Evolutionary conservation across 2,329 filamentous ascomycete species (phyloP).

Genomic region (Aspergillus brunneoviolaceus): DNA sequence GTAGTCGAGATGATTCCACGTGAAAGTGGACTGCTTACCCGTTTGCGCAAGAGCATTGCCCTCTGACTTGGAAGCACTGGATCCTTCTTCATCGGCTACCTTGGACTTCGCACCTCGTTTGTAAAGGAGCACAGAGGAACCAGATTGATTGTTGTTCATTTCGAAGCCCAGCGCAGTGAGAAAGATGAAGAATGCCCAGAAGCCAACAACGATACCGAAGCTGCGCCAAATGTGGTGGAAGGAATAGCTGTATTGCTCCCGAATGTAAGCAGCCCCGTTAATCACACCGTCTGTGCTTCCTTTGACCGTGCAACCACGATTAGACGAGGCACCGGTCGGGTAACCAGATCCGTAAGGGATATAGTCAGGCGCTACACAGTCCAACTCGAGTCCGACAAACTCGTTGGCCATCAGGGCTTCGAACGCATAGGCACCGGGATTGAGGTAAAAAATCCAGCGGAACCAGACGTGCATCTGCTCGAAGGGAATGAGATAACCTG

Average conservation of each 20-base stretch:
- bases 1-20: slow-evolving; percentile 82
- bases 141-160: slow-evolving; percentile 40
- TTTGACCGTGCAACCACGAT: slow-evolving; percentile 33
- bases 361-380: slow-evolving; percentile 52
- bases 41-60: slow-evolving; percentile 45
- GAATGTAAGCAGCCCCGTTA: slow-evolving; percentile 54
- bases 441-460: slow-evolving; percentile 61
- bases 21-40: slow-evolving; percentile 67
- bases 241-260: slow-evolving; percentile 54
- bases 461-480: slow-evolving; percentile 63
- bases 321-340: slow-evolving; percentile 17
- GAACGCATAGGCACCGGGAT: slow-evolving; percentile 67
- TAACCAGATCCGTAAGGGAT: slow-evolving; percentile 50
- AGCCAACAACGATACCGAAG: slow-evolving; percentile 72
- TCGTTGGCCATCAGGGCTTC: slow-evolving; percentile 69
- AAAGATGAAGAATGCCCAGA: slow-evolving; percentile 73
- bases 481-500: slow-evolving; percentile 61
- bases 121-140: slow-evolving; percentile 35
- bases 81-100: slow-evolving; percentile 4
- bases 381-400: slow-evolving; percentile 56
- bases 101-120: slow-evolving; percentile 33
- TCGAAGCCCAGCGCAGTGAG: slow-evolving; percentile 76
- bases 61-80: background rate
- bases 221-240: slow-evolving; percentile 64
- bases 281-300: slow-evolving; percentile 39